Evolutionary conservation across 176 grass and related monocot genomes (phyloP), one percentile per base, ranked within the genome.

Genomic region (Avena insularis): DNA sequence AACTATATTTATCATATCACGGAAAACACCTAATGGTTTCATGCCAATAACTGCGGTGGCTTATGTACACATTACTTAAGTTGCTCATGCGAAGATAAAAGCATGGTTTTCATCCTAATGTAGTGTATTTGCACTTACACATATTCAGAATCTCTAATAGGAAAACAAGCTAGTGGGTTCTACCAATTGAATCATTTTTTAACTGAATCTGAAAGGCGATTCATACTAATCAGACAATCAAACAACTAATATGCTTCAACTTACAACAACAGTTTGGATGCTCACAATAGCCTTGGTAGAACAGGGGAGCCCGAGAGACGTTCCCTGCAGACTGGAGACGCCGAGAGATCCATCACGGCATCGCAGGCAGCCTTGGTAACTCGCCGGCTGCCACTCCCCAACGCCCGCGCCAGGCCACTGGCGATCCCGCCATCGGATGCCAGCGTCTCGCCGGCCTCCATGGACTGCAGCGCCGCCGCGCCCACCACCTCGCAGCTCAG

Each of bases 241-340:
- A 19, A 25, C 27, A 75, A 31, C 10, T 67, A 56, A 66, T 55
- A 36, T 75, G 47, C 0, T 68, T 83, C 73, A 6, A 25, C 25
- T 25, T 25, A 25, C 25, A 25, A 25, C 25, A 25, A 8, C 14
- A 12, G 1, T 29, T 38, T 45, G 12, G 3, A 69, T 51, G 79
- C 90, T 95, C 73, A 95, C 93, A 95, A 95, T 91, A 92, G 79
- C 21, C 77, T 89, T 2, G 63, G 80, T 11, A 92, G 80, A 77
- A 88, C 49, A 23, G 66, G 79, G 1, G 93, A 86, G 11, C 49
- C 31, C 2, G 83, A 75, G 83, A 95, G 88, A 8, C 4, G 84
- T 16, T 86, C 90, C 81, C 88, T 84, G 16, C 90, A 86, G 54
- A 58, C 38, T 3, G 88, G 70, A 57, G 90, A 89, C 12, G 79